Evolutionary conservation across 371 early-diverging fungal species (phyloP).

Genomic region (Zopfochytrium polystomum): DNA sequence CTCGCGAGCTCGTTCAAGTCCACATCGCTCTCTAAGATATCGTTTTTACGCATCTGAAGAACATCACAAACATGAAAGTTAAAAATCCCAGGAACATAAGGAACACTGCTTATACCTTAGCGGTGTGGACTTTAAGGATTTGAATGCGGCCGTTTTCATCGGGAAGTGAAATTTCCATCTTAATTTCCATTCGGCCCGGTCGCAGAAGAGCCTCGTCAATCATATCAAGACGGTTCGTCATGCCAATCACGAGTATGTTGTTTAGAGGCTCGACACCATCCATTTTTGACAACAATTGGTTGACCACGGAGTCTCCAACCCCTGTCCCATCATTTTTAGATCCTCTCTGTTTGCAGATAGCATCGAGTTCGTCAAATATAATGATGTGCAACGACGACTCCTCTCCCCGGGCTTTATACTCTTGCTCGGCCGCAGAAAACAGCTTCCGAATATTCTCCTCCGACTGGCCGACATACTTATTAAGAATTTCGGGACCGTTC

Average conservation of each 20-base stretch:
- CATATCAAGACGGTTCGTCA: conserved; percentile 99
- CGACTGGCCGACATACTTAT: conserved; percentile 99
- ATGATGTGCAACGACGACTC: conserved; percentile 96
- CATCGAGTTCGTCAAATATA: conserved; percentile 99
- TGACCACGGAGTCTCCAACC: conserved; percentile 98
- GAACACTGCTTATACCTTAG: conserved; percentile 48
- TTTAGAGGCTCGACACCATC: conserved; percentile 98
- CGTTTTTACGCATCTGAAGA: conserved; percentile 76
- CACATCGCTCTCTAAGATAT: conserved; percentile 86
- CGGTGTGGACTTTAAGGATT: conserved; percentile 92
- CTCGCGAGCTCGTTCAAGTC: conserved; percentile 84
- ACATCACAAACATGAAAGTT: neutral
- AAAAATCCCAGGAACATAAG: neutral
- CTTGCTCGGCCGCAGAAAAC: conserved; percentile 96
- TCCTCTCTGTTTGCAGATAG: conserved; percentile 99
- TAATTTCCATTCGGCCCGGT: conserved; percentile 95
- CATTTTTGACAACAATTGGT: conserved; percentile 98
- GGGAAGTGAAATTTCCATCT: conserved; percentile 93
- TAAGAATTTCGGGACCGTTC: conserved; percentile 98
- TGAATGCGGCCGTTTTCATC: conserved; percentile 89
- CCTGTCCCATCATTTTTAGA: conserved; percentile 90
- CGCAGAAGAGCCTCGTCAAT: conserved; percentile 97
- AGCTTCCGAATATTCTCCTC: conserved; percentile 99
- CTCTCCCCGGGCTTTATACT: conserved; percentile 94
- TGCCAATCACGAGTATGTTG: conserved; percentile 96